phyloP scores from a whole-genome alignment of 257 asterid genomes.

The Rhazya stricta region DNA sequence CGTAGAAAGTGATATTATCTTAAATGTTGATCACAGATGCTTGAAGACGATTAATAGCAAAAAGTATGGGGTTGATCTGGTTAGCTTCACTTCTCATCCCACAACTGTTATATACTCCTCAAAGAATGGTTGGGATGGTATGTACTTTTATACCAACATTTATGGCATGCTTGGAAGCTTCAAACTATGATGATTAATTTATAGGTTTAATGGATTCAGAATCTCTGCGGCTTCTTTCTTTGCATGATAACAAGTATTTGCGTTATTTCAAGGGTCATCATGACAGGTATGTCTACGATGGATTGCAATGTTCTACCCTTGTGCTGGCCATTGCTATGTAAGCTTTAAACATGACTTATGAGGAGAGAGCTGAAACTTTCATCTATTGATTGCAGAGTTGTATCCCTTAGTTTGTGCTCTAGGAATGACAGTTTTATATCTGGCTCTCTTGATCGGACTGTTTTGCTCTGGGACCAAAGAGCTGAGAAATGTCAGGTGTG shows the following conservation, averaged over 20 bases:
- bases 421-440: slow-evolving; percentile 83
- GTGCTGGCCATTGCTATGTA: not conserved
- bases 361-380: not conserved
- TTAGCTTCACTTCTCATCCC: slow-evolving; percentile 94
- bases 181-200: slow-evolving; percentile 14
- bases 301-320: not conserved
- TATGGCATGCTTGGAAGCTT: slow-evolving; percentile 9
- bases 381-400: slow-evolving; percentile 58
- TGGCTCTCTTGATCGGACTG: slow-evolving; percentile 88
- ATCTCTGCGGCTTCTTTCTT: slow-evolving; percentile 92
- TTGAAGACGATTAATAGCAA: slow-evolving; percentile 95
- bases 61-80: slow-evolving; percentile 93
- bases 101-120: slow-evolving; percentile 95
- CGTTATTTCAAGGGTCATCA: slow-evolving; percentile 99
- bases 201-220: slow-evolving; percentile 47
- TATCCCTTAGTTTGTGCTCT: slow-evolving; percentile 80
- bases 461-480: slow-evolving; percentile 97
- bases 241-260: slow-evolving; percentile 94
- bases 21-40: slow-evolving; percentile 41
- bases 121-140: slow-evolving; percentile 99
- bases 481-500: slow-evolving; percentile 95
- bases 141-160: slow-evolving; percentile 17
- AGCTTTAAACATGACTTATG: not conserved
- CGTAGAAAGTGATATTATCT: not conserved
- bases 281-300: slow-evolving; percentile 57